phyloP scores from a whole-genome alignment of 345 rosid species.

The Populus alba region DNA sequence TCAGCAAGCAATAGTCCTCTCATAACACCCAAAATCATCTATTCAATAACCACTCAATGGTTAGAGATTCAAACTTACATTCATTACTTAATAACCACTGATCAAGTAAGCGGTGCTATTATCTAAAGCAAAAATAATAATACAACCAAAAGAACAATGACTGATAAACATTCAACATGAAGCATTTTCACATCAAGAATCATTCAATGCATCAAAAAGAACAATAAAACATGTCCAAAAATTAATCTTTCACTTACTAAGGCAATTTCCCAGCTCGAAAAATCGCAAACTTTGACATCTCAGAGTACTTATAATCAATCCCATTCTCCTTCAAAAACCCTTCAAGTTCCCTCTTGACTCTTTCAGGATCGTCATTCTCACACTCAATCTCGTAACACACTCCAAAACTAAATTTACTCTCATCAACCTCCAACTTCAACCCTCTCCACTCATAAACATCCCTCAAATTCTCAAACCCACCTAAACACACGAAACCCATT shows the following conservation, averaged over 20 bases:
- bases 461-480: conserved; percentile 81
- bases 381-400: conserved; percentile 76
- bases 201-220: not conserved
- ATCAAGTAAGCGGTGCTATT: not conserved
- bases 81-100: not conserved
- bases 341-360: conserved; percentile 58
- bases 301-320: conserved; percentile 52
- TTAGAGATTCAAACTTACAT: no score
- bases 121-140: not conserved
- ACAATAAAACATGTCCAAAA: not conserved
- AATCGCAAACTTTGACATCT: conserved; percentile 69
- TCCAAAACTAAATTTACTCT: conserved; percentile 71
- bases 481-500: conserved; percentile 61
- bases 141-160: not conserved
- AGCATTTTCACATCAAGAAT: conserved; percentile 2
- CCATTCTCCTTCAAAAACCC: conserved; percentile 55
- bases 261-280: conserved; percentile 75
- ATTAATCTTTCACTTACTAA: conserved; percentile 24
- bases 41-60: not conserved
- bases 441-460: conserved; percentile 65
- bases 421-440: conserved; percentile 77
- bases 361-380: conserved; percentile 70
- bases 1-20: not conserved
- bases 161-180: not conserved
- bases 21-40: not conserved